Conservation (phyloP, 2,329 filamentous ascomycete species). For the Aspergillus sojae region DNA sequence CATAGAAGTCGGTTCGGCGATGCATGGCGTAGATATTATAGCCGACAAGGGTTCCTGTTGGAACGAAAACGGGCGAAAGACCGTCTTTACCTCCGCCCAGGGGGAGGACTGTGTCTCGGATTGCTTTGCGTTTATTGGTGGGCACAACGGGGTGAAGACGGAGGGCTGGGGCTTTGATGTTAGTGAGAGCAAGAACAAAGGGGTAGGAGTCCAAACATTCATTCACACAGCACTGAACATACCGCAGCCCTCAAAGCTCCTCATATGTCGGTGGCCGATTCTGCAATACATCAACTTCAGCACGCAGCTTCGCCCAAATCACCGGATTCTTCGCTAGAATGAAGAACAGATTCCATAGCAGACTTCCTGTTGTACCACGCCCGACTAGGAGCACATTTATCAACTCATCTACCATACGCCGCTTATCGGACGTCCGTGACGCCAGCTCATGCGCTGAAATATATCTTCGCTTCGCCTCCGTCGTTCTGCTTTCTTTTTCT, state of each 20-base stretch:
- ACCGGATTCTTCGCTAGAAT: slow-evolving; percentile 31
- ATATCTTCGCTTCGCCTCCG: slow-evolving; percentile 37
- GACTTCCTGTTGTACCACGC: slow-evolving; percentile 41
- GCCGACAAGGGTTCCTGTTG: neutral
- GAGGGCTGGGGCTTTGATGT: neutral
- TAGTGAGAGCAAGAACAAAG: neutral
- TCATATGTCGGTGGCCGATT: slow-evolving; percentile 9
- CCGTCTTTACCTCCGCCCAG: slow-evolving; percentile 3
- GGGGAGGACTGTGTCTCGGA: slow-evolving; percentile 1
- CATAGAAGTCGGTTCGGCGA: neutral
- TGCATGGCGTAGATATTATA: slow-evolving; percentile 5
- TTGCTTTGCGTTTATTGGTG: neutral
- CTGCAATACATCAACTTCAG: slow-evolving; percentile 18
- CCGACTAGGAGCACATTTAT: slow-evolving; percentile 43
- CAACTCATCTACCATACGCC: slow-evolving; percentile 52
- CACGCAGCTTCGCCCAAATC: slow-evolving; percentile 26
- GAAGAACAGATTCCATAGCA: slow-evolving; percentile 38
- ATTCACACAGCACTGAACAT: slow-evolving; percentile 12
- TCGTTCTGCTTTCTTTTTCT: neutral
- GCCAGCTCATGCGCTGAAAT: slow-evolving; percentile 62
- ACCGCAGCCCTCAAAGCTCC: slow-evolving; percentile 8
- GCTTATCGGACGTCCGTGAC: slow-evolving; percentile 49
- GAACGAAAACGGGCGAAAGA: slow-evolving; percentile 1
- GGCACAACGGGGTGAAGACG: slow-evolving; percentile 3
- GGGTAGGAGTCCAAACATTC: slow-evolving; percentile 4